Base-by-base conservation (phyloP, 371 early-diverging fungal species). In the Circinella umbellata region DNA sequence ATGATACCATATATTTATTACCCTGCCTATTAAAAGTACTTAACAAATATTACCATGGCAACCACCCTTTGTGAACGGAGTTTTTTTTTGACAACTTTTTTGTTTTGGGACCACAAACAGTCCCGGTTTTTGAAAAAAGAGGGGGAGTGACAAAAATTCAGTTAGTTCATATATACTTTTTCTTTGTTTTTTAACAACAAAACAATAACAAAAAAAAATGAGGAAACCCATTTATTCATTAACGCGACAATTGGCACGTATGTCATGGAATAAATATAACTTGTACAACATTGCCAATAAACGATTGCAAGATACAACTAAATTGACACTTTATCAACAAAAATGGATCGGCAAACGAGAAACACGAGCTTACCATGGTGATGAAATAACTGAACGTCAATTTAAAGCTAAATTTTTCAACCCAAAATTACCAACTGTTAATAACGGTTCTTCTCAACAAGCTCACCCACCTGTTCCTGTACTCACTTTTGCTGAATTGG, bases 261-360 rank as follows among this genome's bases (percentile, higher is more conserved):
- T 96, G 95, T 94, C 95, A 60, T 97, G 98, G 98, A 89, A 94
- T 85, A 91, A 90, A 76, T 87, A 91, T 82, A 96, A 96, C 85
- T 86, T 96, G 69, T 95, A 89, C 89, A 93, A 93, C 79, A 88
- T 96, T 68, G 87, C 89, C n/a, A 77, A 77, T 34, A 91, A 93
- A 63, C 83, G 80, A 36, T 73, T 82, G 38, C 83, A 84, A 60
- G 88, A 90, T 70, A 72, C 86, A 59, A 77, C 87, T 70, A 91
- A 92, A 68, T 86, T 86, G 70, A 92, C 96, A 63, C 91, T 96
- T 35, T 97, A 90, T 83, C 96, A 97, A 81, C 96, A 96, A 79
- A 91, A 92, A 75, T 98, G 97, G 97, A 77, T 88, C 66, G 94
- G 97, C 48, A 98, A 98, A 84, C 89, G 92, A 71, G 95, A 96